Base-by-base conservation (phyloP, 345 rosid species). In the Hevea brasiliensis region DNA sequence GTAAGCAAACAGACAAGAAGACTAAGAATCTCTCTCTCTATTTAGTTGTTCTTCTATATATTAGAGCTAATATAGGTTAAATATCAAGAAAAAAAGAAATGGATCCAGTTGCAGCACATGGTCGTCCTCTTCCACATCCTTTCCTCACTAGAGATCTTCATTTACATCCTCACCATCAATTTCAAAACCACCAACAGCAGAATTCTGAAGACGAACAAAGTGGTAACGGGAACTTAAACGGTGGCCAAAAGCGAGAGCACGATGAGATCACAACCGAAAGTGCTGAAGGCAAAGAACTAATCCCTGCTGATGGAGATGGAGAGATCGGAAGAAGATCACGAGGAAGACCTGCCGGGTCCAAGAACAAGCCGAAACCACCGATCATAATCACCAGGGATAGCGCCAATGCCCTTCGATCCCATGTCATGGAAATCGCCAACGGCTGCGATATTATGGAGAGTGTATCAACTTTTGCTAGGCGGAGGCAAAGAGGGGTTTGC, bases 401-500 rank as follows among this genome's bases (percentile, higher is more conserved):
- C 78, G 93, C 98, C 72, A 94, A 94, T 75, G 94, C 97, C 63
- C 97, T 94, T 79, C 90, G 94, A 44, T 90, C 97, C 70, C 98
- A 94, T 75, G 91, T 92, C 59, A 87, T 94, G 88, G 98, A 94
- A 83, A 79, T 94, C 60, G 96, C 94, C 32, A 69, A 74, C 79
- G 93, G 91, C 50, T 85, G 89, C 72, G 98, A 94, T 62, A 84
- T 94, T 74, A 84, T 94, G 87, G 97, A 92, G 10, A 84, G 96
- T 67, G 80, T 94, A 63, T 80, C 98, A 6, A 81, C 89, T 50
- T 92, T 94, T 26, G 96, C 98, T 0, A 68, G 92, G 72, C 81
- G 91, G 65, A 84, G 92, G 47, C 98, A 94, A 75, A 85, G 97
- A 62, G 98, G 98, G 24, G 80, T 94, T 57, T 92, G 98, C 81